Base-by-base conservation (phyloP, 2,329 filamentous ascomycete genomes). In the Fusarium burgessii region DNA sequence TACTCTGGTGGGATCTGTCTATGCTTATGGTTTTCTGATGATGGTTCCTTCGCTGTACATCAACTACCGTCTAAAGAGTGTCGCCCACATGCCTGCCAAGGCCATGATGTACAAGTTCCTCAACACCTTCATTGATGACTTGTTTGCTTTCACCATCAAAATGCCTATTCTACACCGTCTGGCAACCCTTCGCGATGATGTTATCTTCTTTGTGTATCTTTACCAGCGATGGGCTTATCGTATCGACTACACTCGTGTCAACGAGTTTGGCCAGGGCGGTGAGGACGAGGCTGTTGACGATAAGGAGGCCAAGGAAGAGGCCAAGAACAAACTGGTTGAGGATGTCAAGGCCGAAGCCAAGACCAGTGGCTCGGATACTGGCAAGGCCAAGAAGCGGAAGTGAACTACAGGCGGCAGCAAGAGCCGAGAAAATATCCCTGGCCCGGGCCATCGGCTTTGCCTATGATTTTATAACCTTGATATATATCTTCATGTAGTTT, bases 81-180 rank as follows among this genome's bases (percentile, higher is more conserved):
- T 98, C 36, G 96, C 96, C 14, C 96, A 99, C 83, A 97, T 99
- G 95, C 95, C 96, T 3, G 93, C 88, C 74, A 95, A 94, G 84
- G 94, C 96, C 50, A 96, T 99, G 94, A 95, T 91, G 80, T 98
- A 98, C 88, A 98, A 98, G 84, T 97, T 97, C 83, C 85, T 98
- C 72, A 98, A 98, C 84, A 98, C 96, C 8, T 99, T 99, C 81
- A 98, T 99, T 80, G 96, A 99, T 82, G 96, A 99, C 79, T 86
- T 99, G 35, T 99, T 99, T 78, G 96, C 96, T 4, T 99, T 98
- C 78, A 99, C 96, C 41, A 98, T 99, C 85, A 98, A 98, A 85
- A 99, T 99, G 96, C 96, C 96, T 1, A 90, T 95, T 69, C 86
- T 99, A 55, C 96, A 99, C 82, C 90, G 96, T 18, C 86, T 99